phyloP scores from a whole-genome alignment of 305 asterid species.

The Fraxinus albicans region DNA sequence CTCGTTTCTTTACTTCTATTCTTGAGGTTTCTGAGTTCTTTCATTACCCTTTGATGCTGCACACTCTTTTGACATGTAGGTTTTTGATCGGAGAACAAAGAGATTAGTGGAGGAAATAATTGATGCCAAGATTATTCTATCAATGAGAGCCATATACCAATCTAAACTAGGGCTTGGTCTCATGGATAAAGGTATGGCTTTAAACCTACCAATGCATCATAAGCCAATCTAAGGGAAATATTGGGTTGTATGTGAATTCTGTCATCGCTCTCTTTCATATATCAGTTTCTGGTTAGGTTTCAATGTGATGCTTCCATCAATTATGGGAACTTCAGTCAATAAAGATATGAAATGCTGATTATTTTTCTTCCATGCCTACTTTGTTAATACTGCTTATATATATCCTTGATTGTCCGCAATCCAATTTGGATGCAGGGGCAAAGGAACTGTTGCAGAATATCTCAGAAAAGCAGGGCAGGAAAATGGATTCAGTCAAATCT shows the following conservation, averaged over 20 bases:
- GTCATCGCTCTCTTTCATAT: slow-evolving; percentile 2
- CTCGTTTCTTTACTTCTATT: neutral
- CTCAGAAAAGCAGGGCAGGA: slow-evolving; percentile 94
- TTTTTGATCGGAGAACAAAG: slow-evolving; percentile 82
- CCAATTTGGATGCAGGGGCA: slow-evolving; percentile 66
- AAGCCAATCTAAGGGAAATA: slow-evolving; percentile 8
- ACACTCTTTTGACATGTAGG: slow-evolving; percentile 45
- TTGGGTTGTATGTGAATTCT: slow-evolving; percentile 9
- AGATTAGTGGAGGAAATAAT: slow-evolving; percentile 95
- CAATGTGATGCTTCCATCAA: slow-evolving; percentile 14
- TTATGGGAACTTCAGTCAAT: slow-evolving; percentile 2
- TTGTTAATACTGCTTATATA: slow-evolving; percentile 4
- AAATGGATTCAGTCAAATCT: slow-evolving; percentile 86
- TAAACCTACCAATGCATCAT: slow-evolving; percentile 10
- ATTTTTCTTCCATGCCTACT: neutral
- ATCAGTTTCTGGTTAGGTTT: neutral
- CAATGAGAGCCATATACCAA: slow-evolving; percentile 97
- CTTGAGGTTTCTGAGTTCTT: neutral
- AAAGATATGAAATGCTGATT: neutral
- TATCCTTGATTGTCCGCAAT: slow-evolving; percentile 16
- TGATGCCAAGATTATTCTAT: slow-evolving; percentile 84
- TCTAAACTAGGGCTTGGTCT: slow-evolving; percentile 91
- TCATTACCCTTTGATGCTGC: neutral
- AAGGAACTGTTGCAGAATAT: slow-evolving; percentile 86
- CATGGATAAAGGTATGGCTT: slow-evolving; percentile 79